Percentiles rank a stretch among this genome's conserved stretches.
These are phyloP conservation scores for Myxozyma udenii DNA, from an alignment of 805 yeast genomes.

Conservation along the genomic window DNA sequence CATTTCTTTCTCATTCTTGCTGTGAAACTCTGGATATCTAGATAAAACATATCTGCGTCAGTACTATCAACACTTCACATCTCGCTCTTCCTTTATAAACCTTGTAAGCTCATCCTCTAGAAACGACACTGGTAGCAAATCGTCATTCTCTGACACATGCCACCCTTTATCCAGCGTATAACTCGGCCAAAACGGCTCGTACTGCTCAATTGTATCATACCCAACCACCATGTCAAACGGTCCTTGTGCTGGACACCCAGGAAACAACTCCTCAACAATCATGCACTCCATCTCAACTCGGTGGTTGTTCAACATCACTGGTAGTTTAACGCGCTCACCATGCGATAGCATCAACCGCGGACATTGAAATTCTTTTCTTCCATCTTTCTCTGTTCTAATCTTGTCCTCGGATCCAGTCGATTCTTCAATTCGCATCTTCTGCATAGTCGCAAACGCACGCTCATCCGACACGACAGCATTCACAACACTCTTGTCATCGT, in stretches of 20 bases:
- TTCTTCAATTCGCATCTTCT: no score
- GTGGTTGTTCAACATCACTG: background rate
- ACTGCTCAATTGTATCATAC: background rate
- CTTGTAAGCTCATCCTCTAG: background rate
- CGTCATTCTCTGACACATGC: constrained; percentile 3
- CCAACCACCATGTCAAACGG: constrained; percentile 17
- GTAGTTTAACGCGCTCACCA: background rate
- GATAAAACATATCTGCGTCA: no score
- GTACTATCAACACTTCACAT: no score
- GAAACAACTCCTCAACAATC: constrained; percentile 15
- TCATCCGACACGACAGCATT: no score
- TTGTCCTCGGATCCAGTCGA: no score
- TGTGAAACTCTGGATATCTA: background rate
- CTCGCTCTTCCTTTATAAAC: background rate
- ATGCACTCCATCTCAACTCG: background rate
- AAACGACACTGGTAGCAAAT: background rate
- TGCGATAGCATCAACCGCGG: no score
- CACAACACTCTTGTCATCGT: no score
- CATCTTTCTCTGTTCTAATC: no score
- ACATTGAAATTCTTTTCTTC: no score
- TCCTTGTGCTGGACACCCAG: constrained; percentile 2
- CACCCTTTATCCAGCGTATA: constrained; percentile 8
- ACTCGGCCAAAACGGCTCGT: constrained; percentile 10
- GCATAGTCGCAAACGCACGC: no score
- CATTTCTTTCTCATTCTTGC: background rate